Evolutionary conservation across 495 filamentous ascomycete genomes (phyloP).

Genomic region (Tuber magnatum): DNA sequence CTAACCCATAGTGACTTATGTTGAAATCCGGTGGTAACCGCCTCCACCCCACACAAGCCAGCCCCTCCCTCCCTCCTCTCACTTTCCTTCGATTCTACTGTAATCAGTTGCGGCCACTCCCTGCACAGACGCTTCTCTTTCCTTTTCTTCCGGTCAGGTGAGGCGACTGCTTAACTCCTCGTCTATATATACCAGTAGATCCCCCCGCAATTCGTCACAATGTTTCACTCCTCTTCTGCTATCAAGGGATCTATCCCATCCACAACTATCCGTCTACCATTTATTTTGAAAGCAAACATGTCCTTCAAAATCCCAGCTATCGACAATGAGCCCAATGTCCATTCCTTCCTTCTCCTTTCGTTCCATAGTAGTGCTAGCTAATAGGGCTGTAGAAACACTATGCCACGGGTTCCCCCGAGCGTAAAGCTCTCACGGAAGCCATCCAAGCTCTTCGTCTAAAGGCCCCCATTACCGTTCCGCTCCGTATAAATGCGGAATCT

Average conservation of each 20-base stretch:
- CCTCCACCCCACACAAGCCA: neutral
- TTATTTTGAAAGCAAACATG: slow-evolving; percentile 42
- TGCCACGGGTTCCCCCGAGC: slow-evolving; percentile 67
- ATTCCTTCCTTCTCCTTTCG: slow-evolving; percentile 41
- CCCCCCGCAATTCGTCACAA: neutral
- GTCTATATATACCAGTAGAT: neutral
- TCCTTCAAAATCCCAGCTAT: slow-evolving; percentile 81
- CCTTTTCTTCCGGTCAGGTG: neutral
- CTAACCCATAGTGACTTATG: neutral
- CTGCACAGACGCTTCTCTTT: neutral
- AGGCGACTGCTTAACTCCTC: neutral
- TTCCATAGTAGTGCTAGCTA: neutral
- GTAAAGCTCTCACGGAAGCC: slow-evolving; percentile 64
- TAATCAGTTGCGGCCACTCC: neutral
- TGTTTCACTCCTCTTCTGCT: neutral
- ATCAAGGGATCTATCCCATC: neutral
- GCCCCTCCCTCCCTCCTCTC: neutral
- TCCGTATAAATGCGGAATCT: slow-evolving; percentile 72
- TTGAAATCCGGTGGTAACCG: neutral
- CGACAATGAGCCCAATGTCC: slow-evolving; percentile 87
- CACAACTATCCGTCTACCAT: neutral
- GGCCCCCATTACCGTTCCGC: slow-evolving; percentile 62
- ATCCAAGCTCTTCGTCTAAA: slow-evolving; percentile 55
- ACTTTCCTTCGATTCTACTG: neutral
- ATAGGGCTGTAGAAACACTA: slow-evolving; percentile 65